phyloP scores from a whole-genome alignment of 1,284 basidiomycete species.

The Cutaneotrichosporon dermatis region DNA sequence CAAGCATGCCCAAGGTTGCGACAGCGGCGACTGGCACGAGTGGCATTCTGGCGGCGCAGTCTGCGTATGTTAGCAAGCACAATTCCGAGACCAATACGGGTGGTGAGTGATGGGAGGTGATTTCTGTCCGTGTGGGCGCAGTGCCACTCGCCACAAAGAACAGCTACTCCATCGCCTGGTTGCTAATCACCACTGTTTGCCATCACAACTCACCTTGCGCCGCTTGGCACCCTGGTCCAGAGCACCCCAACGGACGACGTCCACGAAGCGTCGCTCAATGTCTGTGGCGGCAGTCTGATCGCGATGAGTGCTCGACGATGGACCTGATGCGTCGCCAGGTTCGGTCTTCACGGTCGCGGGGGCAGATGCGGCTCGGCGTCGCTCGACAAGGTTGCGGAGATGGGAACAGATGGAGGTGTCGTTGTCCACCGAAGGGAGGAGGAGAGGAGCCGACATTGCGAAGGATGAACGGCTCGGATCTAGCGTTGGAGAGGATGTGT shows the following conservation, averaged over 20 bases:
- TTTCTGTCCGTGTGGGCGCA: no score
- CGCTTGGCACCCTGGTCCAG: conserved; percentile 34
- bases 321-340: not conserved
- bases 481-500: no score
- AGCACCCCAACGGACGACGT: conserved; percentile 37
- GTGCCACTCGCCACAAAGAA: no score
- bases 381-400: conserved; percentile 24
- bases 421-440: conserved; percentile 7
- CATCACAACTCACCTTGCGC: conserved; percentile 28
- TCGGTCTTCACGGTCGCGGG: conserved; percentile 16
- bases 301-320: not conserved
- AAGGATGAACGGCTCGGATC: no score
- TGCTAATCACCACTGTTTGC: not conserved
- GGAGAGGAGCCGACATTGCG: not conserved
- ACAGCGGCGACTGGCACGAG: conserved; percentile 58
- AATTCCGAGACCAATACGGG: not conserved
- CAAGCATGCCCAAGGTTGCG: conserved; percentile 72
- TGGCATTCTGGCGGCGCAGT: conserved; percentile 59
- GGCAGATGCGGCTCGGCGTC: conserved; percentile 6
- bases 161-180: not conserved
- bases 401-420: conserved; percentile 40
- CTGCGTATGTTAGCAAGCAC: conserved; percentile 19
- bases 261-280: conserved; percentile 26
- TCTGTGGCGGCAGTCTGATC: not conserved
- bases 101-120: not conserved